Conservation (phyloP, 805 yeast genomes). For the Starmera pachycereana region DNA sequence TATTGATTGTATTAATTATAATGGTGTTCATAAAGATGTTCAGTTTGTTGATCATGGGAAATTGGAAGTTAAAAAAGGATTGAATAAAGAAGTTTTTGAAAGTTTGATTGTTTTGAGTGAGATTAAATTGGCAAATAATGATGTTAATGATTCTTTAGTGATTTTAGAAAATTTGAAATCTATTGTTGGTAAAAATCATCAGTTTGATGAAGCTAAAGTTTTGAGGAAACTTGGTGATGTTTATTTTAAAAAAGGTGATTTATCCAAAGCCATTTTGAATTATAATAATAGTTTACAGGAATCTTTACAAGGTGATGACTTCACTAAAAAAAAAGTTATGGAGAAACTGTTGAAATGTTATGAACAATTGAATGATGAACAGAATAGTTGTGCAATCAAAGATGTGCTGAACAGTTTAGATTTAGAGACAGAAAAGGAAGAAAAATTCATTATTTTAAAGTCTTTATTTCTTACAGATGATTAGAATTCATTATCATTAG, state of each 20-base stretch:
- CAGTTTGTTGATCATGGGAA: conserved; percentile 11
- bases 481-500: background rate
- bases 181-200: conserved; percentile 1
- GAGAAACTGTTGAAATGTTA: conserved; percentile 19
- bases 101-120: conserved; percentile 17
- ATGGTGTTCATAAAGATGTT: conserved; percentile 12
- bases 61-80: conserved; percentile 3
- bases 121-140: conserved; percentile 10
- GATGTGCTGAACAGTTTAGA: conserved; percentile 3
- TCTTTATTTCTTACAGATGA: background rate
- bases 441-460: background rate
- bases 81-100: conserved; percentile 14
- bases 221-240: conserved; percentile 25
- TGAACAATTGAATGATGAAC: conserved; percentile 8
- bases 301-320: conserved; percentile 26
- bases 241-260: conserved; percentile 25
- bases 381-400: conserved; percentile 5
- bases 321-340: conserved; percentile 25
- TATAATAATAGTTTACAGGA: conserved; percentile 28
- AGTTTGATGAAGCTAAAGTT: too few relatives aligned
- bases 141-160: conserved; percentile 19
- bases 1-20: conserved; percentile 19
- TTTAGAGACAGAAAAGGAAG: background rate
- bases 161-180: conserved; percentile 23
- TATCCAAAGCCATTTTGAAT: conserved; percentile 28